Evolutionary conservation across 2,329 filamentous ascomycete genomes (phyloP).

Genomic region (Parastagonospora avenae): DNA sequence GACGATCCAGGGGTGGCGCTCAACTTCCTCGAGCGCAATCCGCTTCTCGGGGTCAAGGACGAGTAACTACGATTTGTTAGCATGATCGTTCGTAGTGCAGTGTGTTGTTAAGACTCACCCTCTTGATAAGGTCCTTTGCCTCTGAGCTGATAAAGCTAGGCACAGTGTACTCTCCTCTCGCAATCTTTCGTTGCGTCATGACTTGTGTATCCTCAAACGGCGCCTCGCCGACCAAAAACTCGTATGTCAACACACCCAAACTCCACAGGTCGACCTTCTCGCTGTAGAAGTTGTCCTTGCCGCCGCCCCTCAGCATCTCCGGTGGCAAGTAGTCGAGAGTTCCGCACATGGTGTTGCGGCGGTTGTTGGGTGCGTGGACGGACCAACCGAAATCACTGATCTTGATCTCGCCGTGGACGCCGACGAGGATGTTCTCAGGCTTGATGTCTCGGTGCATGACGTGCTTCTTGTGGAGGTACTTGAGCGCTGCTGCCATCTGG

Average conservation of each 20-base stretch:
- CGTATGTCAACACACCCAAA: conserved; percentile 91
- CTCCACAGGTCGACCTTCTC: conserved; percentile 98
- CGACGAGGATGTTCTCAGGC: conserved; percentile 94
- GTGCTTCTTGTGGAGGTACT: conserved; percentile 94
- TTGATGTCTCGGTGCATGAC: conserved; percentile 98
- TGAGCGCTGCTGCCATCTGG: conserved; percentile 87
- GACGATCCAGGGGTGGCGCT: conserved; percentile 92
- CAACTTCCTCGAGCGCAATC: conserved; percentile 85
- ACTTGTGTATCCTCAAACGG: conserved; percentile 95
- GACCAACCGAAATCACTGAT: conserved; percentile 99
- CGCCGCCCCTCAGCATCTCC: conserved; percentile 90
- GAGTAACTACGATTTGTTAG: conserved; percentile 56
- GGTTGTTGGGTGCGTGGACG: conserved; percentile 93
- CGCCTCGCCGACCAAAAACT: conserved; percentile 94
- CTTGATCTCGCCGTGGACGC: conserved; percentile 97
- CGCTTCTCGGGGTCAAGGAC: conserved; percentile 94
- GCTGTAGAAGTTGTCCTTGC: conserved; percentile 84
- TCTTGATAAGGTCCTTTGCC: conserved; percentile 90
- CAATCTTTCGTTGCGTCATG: conserved; percentile 92
- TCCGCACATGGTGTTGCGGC: conserved; percentile 93
- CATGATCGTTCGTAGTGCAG: neutral
- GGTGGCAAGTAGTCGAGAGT: conserved; percentile 97
- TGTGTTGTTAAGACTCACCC: conserved; percentile 60
- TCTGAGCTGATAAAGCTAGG: conserved; percentile 89
- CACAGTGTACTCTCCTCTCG: conserved; percentile 87